Evolutionary conservation across 129 eudicot genomes (phyloP).

Genomic region (Solidago caesia): DNA sequence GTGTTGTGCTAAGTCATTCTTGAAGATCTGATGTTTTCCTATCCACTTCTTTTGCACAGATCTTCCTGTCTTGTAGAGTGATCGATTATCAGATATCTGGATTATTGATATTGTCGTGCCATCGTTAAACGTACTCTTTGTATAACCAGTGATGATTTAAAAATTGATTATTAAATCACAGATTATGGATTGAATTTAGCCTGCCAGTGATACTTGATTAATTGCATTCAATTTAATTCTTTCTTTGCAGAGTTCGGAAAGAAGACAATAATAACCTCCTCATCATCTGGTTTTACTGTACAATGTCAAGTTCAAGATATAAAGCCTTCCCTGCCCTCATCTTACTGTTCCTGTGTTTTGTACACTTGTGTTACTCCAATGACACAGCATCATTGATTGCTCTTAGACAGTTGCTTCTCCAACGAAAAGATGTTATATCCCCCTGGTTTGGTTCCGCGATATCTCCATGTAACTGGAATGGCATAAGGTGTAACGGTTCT

Average conservation of each 20-base stretch:
- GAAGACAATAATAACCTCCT: slow-evolving; percentile 7
- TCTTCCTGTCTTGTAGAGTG: neutral
- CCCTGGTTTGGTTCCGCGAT: slow-evolving; percentile 57
- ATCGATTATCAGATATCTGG: neutral
- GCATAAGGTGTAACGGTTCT: slow-evolving; percentile 56
- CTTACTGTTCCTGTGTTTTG: slow-evolving; percentile 32
- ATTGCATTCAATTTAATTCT: neutral
- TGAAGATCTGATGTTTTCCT: neutral
- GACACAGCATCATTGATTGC: slow-evolving; percentile 45
- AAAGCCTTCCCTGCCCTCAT: slow-evolving; percentile 23
- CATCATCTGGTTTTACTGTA: slow-evolving; percentile 14
- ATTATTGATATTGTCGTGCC: slow-evolving; percentile 1
- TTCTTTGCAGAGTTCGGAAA: slow-evolving; percentile 34
- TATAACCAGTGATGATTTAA: neutral
- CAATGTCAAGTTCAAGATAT: slow-evolving; percentile 34
- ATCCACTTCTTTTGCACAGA: slow-evolving; percentile 18
- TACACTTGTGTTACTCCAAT: slow-evolving; percentile 27
- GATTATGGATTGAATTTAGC: neutral
- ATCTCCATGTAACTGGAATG: slow-evolving; percentile 85
- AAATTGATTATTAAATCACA: neutral
- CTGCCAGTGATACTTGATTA: neutral
- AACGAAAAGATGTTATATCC: slow-evolving; percentile 41
- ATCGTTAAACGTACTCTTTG: neutral
- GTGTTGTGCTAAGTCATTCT: neutral
- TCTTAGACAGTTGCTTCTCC: slow-evolving; percentile 45